phyloP scores from a whole-genome alignment of 768 basidiomycete species.

The Boletus rubropictus region DNA sequence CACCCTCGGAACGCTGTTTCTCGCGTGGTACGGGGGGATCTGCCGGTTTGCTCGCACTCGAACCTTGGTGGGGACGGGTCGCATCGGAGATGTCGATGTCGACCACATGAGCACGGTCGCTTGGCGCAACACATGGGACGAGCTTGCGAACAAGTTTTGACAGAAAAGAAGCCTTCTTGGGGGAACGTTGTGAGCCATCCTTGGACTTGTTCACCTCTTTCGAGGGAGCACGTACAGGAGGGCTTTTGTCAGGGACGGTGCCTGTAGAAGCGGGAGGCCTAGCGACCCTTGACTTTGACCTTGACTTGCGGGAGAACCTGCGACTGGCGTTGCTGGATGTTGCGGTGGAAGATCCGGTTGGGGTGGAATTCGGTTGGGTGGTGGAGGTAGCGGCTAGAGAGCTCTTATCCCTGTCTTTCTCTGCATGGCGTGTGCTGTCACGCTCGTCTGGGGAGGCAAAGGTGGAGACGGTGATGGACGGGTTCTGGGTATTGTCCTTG shows the following conservation, averaged over 20 bases:
- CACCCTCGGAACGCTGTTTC: conserved; percentile 25
- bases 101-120: conserved; percentile 39
- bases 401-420: conserved; percentile 43
- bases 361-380: conserved; percentile 35
- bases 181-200: conserved; percentile 30
- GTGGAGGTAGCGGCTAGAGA: conserved; percentile 41
- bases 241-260: conserved; percentile 23
- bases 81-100: conserved; percentile 35
- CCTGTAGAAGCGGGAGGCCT: conserved; percentile 16
- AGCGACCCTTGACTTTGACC: conserved; percentile 21
- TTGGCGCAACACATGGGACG: conserved; percentile 61
- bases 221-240: conserved; percentile 32
- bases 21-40: conserved; percentile 23
- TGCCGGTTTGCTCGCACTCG: conserved; percentile 18
- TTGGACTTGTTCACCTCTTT: conserved; percentile 32
- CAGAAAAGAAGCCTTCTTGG: conserved; percentile 49
- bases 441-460: conserved; percentile 31
- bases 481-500: conserved; percentile 32
- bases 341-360: conserved; percentile 20
- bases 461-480: conserved; percentile 31
- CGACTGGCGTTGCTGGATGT: conserved; percentile 20
- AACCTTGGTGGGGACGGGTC: conserved; percentile 16
- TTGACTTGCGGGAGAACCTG: conserved; percentile 29
- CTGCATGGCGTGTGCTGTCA: conserved; percentile 28
- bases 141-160: conserved; percentile 56